A percentile compares a stretch with the other conserved stretches of the same genome.
Evolutionary conservation across 805 yeast genomes (phyloP).

Genomic region (Tetrapisispora arboricola): DNA sequence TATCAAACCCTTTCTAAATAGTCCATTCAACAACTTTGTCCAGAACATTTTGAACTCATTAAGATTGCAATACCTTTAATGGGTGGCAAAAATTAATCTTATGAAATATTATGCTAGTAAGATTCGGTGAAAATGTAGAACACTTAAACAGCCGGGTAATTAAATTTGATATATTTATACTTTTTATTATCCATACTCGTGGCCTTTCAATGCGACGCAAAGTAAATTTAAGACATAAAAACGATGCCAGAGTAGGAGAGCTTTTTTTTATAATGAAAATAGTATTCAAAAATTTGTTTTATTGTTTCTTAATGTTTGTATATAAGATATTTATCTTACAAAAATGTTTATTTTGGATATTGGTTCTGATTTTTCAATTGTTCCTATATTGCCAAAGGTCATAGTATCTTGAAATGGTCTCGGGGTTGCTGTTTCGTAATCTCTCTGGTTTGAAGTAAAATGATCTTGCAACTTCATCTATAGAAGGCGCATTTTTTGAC

Average conservation of each 20-base stretch:
- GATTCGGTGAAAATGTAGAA: not conserved
- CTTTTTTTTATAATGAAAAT: too few relatives aligned
- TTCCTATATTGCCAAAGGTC: conserved; percentile 3
- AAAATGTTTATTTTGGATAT: not conserved
- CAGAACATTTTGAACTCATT: not conserved
- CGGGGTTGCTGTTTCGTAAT: not conserved
- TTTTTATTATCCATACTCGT: too few relatives aligned
- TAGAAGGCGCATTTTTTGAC: conserved; percentile 2
- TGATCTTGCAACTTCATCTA: conserved; percentile 2
- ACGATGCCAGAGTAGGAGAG: too few relatives aligned
- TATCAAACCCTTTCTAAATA: not conserved
- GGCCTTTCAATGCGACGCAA: too few relatives aligned
- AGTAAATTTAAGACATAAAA: too few relatives aligned
- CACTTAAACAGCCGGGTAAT: not conserved
- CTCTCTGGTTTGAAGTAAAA: conserved; percentile 3
- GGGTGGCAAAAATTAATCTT: not conserved
- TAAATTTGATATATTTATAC: too few relatives aligned
- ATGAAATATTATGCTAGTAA: too few relatives aligned
- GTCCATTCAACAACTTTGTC: too few relatives aligned
- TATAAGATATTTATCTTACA: not conserved
- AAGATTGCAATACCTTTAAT: not conserved
- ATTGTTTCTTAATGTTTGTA: not conserved
- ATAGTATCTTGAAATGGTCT: conserved; percentile 1
- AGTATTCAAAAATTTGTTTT: too few relatives aligned
- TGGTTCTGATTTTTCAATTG: not conserved